phyloP scores from a whole-genome alignment of 768 basidiomycete genomes.

The Leccinum sublutescens region DNA sequence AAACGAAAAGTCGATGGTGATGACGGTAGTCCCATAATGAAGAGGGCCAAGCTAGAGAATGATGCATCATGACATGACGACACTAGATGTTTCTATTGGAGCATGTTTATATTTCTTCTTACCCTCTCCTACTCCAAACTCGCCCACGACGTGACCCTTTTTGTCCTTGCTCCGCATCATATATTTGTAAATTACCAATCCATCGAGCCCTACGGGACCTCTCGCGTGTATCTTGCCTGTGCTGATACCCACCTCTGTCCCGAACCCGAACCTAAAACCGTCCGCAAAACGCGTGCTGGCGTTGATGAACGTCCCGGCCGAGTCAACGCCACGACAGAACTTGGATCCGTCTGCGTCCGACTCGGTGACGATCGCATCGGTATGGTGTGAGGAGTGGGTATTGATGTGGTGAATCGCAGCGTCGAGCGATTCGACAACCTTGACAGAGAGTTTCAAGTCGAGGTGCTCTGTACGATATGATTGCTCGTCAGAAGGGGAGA shows the following conservation, averaged over 20 bases:
- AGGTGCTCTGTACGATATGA: slow-evolving; percentile 90
- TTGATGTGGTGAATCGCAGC: slow-evolving; percentile 89
- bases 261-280: slow-evolving; percentile 95
- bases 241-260: slow-evolving; percentile 96
- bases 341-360: slow-evolving; percentile 55
- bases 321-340: slow-evolving; percentile 89
- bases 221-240: slow-evolving; percentile 96
- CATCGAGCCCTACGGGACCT: slow-evolving; percentile 94
- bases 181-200: slow-evolving; percentile 95
- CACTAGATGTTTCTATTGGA: slow-evolving; percentile 20
- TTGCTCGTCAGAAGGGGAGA: slow-evolving; percentile 54
- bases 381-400: slow-evolving; percentile 90
- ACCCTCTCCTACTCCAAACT: slow-evolving; percentile 71
- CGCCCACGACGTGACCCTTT: slow-evolving; percentile 80
- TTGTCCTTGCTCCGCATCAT: slow-evolving; percentile 74
- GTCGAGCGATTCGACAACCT: slow-evolving; percentile 65
- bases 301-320: slow-evolving; percentile 91
- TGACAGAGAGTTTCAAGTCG: slow-evolving; percentile 78
- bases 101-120: slow-evolving; percentile 74
- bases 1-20: slow-evolving; percentile 77
- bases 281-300: slow-evolving; percentile 96
- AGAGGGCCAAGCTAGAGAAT: slow-evolving; percentile 63
- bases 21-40: slow-evolving; percentile 45
- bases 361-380: slow-evolving; percentile 91
- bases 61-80: slow-evolving; percentile 13